Evolutionary conservation across 169 alveolate genomes (phyloP), one percentile per base, ranked within the genome.

Genomic region (Cyclospora cayetanensis): DNA sequence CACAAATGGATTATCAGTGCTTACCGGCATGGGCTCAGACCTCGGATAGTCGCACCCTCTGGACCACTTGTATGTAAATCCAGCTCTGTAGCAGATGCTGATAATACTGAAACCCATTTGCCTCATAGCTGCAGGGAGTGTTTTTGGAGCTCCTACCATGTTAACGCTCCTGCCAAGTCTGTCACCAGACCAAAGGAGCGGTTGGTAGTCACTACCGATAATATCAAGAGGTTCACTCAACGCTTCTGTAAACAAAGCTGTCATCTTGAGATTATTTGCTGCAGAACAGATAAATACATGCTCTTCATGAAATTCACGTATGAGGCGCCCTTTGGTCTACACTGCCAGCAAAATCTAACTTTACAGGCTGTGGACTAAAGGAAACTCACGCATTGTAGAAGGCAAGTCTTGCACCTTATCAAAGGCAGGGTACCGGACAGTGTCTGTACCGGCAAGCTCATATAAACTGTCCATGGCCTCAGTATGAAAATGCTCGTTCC

Each of bases 111-210:
- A 80, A 2, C 76, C 74, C 27, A 20, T 25, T 0, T 12, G 34
- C 55, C 72, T 46, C 22, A 80, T 15, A 31, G 76, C n/a, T 9
- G 53, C 76, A 4, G 74, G 89, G 43, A 80, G 52, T 25, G 55
- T 80, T 25, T 35, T 52, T 22, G 76, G 55, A 22, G 29, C 27
- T n/a, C 76, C 74, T 11, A 27, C 37, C 2, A 52, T 22, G 27
- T 31, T 31, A 39, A 80, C 89, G 42, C 50, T 80, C 37, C 89
- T 50, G 12, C 89, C 89, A 31, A 80, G 89, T 41, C 89, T 80
- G 39, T 80, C 89, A 18, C 1, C 76, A 20, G 76, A 29, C 89
- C 89, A 80, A 11, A 80, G 29, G 2, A 80, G 53, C 18, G 89
- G 76, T 1, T 1, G 53, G 39, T 80, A 80, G n/a, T 7, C n/a